Percentiles rank a stretch among this genome's conserved stretches.
phyloP scores from a whole-genome alignment of 2,329 filamentous ascomycete species.

The Cytospora mali region DNA sequence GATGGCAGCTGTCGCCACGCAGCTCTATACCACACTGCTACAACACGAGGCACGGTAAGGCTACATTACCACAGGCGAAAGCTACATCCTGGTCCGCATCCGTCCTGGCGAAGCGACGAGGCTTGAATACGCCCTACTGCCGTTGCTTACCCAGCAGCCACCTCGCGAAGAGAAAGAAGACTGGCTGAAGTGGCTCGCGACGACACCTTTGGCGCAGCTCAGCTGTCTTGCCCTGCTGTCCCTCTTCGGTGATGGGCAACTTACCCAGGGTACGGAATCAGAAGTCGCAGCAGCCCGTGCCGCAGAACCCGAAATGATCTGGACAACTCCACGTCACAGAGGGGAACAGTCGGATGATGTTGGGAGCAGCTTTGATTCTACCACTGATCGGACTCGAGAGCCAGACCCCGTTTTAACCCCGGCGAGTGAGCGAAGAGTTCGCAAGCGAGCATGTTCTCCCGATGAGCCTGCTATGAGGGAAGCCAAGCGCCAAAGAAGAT shows the following conservation, averaged over 20 bases:
- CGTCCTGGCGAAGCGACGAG: neutral
- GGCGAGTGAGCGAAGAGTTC: too few relatives aligned
- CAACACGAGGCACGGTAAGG: neutral
- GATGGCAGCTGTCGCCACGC: too few relatives aligned
- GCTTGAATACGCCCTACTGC: neutral
- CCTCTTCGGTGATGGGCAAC: neutral
- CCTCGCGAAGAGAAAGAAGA: neutral
- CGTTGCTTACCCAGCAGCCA: neutral
- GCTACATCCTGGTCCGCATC: neutral
- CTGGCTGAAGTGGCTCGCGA: neutral
- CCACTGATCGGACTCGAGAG: too few relatives aligned
- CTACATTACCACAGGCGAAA: neutral
- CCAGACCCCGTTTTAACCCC: too few relatives aligned
- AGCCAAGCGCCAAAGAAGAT: too few relatives aligned
- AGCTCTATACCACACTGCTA: too few relatives aligned
- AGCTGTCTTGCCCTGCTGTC: constrained; percentile 4
- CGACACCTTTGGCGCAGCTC: neutral
- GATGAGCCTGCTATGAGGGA: too few relatives aligned
- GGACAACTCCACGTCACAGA: neutral
- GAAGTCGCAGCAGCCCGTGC: neutral
- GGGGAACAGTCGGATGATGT: constrained; percentile 2
- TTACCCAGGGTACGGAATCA: neutral
- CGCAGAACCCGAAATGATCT: neutral
- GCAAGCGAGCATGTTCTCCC: too few relatives aligned
- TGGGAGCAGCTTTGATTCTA: constrained; percentile 4